Evolutionary conservation across 768 basidiomycete genomes (phyloP).

Genomic region (Pleurotus tuoliensis): DNA sequence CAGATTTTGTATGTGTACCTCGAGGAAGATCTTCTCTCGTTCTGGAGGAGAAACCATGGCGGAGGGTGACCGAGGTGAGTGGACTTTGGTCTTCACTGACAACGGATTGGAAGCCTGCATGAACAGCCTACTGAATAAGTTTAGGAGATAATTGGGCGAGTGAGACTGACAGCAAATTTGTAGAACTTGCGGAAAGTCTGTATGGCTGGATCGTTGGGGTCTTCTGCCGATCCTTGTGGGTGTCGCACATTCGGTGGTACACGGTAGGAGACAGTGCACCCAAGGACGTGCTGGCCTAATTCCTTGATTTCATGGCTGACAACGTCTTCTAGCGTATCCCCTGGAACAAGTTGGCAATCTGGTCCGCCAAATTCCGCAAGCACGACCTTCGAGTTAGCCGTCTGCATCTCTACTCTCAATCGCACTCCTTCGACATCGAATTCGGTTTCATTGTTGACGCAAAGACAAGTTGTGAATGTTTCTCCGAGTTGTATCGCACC

Average conservation of each 20-base stretch:
- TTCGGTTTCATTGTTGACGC: slow-evolving; percentile 75
- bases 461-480: slow-evolving; percentile 79
- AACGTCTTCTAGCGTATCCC: slow-evolving; percentile 61
- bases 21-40: slow-evolving; percentile 83
- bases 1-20: slow-evolving; percentile 89
- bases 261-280: slow-evolving; percentile 81
- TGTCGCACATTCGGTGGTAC: slow-evolving; percentile 56
- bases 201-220: slow-evolving; percentile 48
- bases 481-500: slow-evolving; percentile 88
- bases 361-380: slow-evolving; percentile 62
- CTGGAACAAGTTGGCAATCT: slow-evolving; percentile 42
- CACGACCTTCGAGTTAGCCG: slow-evolving; percentile 58
- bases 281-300: slow-evolving; percentile 85
- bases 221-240: slow-evolving; percentile 43
- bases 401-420: slow-evolving; percentile 84
- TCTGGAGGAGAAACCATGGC: slow-evolving; percentile 60
- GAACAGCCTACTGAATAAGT: not conserved
- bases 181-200: slow-evolving; percentile 87
- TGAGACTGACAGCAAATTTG: slow-evolving; percentile 74
- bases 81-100: slow-evolving; percentile 93
- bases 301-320: slow-evolving; percentile 92
- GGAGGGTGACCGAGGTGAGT: slow-evolving; percentile 68
- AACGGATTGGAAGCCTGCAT: slow-evolving; percentile 87
- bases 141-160: not conserved
- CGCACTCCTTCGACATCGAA: slow-evolving; percentile 58